phyloP scores from a whole-genome alignment of 352 stramenopile species.

The Phytophthora hybrid region DNA sequence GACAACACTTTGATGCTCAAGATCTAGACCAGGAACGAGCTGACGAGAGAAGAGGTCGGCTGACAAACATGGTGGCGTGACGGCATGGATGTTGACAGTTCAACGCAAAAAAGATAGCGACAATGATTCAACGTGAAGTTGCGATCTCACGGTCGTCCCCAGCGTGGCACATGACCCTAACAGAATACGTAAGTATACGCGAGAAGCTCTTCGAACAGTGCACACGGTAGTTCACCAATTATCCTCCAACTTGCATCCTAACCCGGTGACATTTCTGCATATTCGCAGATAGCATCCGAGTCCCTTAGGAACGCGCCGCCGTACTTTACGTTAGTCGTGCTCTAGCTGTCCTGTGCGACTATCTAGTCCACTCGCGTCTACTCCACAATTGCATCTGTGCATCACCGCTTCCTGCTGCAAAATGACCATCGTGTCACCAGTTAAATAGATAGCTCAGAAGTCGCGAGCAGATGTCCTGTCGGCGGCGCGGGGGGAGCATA shows the following conservation, averaged over 20 bases:
- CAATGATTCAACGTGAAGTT: no score
- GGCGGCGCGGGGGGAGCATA: slow-evolving; percentile 79
- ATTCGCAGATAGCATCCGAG: not conserved
- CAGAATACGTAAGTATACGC: no score
- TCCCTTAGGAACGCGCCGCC: not conserved
- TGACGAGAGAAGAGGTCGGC: no score
- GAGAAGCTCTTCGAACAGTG: not conserved
- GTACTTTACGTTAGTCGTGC: not conserved
- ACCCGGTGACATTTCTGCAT: not conserved
- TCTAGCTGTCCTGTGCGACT: slow-evolving; percentile 3
- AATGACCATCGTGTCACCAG: slow-evolving; percentile 50
- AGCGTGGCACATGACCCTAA: no score
- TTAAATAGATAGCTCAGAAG: slow-evolving; percentile 89
- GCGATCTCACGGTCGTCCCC: no score
- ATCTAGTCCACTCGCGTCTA: slow-evolving; percentile 6
- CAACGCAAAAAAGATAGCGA: no score
- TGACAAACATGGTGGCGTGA: no score
- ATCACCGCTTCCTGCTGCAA: slow-evolving; percentile 1
- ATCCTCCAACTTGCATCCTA: not conserved
- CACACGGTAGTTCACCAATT: not conserved
- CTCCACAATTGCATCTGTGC: slow-evolving; percentile 26
- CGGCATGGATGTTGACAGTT: no score
- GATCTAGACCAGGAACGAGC: no score
- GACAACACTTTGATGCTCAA: no score
- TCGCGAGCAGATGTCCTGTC: slow-evolving; percentile 82